Evolutionary conservation across 2,329 filamentous ascomycete species (phyloP).

Genomic region (Fusarium pininemorale): DNA sequence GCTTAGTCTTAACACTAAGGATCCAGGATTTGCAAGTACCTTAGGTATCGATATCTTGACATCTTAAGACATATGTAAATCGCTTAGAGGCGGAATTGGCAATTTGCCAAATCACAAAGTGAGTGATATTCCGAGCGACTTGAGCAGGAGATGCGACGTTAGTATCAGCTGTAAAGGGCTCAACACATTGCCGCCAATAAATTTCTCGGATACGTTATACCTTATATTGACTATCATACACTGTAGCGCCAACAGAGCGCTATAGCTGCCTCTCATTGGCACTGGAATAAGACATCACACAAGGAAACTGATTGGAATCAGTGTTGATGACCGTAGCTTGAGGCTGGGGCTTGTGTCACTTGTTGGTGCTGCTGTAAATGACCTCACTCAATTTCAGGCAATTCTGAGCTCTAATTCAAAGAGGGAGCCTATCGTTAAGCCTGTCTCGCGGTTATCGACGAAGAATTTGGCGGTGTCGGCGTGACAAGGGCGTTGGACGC

Average conservation of each 20-base stretch:
- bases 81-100: too few species aligned
- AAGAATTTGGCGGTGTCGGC: background rate
- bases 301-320: rapidly evolving
- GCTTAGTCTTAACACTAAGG: rapidly evolving
- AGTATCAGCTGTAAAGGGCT: too few species aligned
- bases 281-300: rapidly evolving
- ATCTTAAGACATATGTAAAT: too few species aligned
- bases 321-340: background rate
- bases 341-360: background rate
- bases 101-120: too few species aligned
- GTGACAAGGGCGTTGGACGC: rapidly evolving
- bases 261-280: rapidly evolving
- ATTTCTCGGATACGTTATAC: too few species aligned
- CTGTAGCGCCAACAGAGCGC: too few species aligned
- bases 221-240: too few species aligned
- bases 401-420: rapidly evolving
- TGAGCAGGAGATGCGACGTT: too few species aligned
- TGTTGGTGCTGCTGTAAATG: background rate
- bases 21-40: too few species aligned
- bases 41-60: rapidly evolving
- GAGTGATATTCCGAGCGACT: rapidly evolving
- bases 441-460: background rate
- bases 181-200: too few species aligned
- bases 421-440: rapidly evolving
- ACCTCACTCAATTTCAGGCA: background rate